Conservation (phyloP, 371 early-diverging fungal species). For the Apophysomyces ossiformis region DNA sequence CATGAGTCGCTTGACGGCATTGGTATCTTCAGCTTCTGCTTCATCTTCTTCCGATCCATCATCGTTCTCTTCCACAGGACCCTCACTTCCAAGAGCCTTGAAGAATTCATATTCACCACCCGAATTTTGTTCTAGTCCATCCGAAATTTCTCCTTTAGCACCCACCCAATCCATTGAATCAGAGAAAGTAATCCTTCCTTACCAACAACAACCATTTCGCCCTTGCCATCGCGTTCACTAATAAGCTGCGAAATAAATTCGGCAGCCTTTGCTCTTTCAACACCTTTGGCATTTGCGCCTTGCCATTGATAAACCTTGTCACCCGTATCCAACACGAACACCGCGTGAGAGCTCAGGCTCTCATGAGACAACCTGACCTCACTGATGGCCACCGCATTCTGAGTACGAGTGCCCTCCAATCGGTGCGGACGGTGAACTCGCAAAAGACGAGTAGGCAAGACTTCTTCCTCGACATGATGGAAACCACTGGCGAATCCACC, state of each 20-base stretch:
- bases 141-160: too few relatives aligned
- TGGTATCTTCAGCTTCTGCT: constrained; percentile 35
- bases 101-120: constrained; percentile 66
- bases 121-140: constrained; percentile 63
- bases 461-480: constrained; percentile 68
- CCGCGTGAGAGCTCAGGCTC: constrained; percentile 76
- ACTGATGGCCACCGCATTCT: constrained; percentile 59
- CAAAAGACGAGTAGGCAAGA: constrained; percentile 65
- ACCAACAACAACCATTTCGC: constrained; percentile 72
- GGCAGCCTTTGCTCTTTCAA: constrained; percentile 77
- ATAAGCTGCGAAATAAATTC: constrained; percentile 66
- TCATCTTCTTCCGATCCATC: constrained; percentile 46
- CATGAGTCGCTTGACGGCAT: constrained; percentile 53
- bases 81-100: constrained; percentile 70
- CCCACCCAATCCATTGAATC: too few relatives aligned
- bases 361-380: constrained; percentile 62
- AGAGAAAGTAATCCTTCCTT: constrained; percentile 15
- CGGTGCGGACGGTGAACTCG: constrained; percentile 63
- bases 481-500: constrained; percentile 87
- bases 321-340: constrained; percentile 80
- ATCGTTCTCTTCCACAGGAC: constrained; percentile 45
- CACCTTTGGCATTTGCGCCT: constrained; percentile 65
- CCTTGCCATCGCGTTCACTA: constrained; percentile 65
- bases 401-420: constrained; percentile 46
- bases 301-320: constrained; percentile 78